Conservation (phyloP, 805 yeast genomes). For the Torulaspora quercuum region DNA sequence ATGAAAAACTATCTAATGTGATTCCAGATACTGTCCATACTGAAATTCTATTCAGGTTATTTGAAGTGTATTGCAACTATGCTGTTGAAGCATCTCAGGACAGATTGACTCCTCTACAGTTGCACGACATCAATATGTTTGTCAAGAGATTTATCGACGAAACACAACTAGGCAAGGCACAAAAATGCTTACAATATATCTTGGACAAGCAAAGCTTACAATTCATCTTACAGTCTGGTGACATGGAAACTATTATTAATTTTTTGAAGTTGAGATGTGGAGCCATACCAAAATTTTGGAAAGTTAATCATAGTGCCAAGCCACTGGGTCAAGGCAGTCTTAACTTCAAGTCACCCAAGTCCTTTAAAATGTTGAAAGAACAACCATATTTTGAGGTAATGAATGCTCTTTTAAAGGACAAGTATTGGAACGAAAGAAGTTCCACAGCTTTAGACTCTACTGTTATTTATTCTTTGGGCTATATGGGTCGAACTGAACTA, state of each 20-base stretch:
- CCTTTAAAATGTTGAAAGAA: conserved; percentile 17
- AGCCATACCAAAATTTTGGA: conserved; percentile 25
- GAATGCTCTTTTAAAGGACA: conserved; percentile 14
- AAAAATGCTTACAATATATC: conserved; percentile 19
- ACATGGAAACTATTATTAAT: conserved; percentile 20
- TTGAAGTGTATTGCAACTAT: conserved; percentile 13
- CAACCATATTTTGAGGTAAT: conserved; percentile 17
- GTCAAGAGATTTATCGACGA: conserved; percentile 17
- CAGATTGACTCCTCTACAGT: conserved; percentile 13
- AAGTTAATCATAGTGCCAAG: conserved; percentile 3
- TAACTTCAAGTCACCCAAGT: conserved; percentile 5
- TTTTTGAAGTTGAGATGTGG: conserved; percentile 32
- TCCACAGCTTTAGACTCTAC: conserved; percentile 21
- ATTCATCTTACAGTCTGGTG: conserved; percentile 12
- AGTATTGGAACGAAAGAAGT: conserved; percentile 10
- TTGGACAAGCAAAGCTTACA: conserved; percentile 15
- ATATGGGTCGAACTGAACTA: conserved; percentile 18
- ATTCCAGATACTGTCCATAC: conserved; percentile 17
- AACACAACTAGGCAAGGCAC: conserved; percentile 27
- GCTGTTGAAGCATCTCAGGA: conserved; percentile 5
- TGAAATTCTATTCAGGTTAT: conserved; percentile 17
- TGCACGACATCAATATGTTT: conserved; percentile 21
- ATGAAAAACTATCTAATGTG: conserved; percentile 11
- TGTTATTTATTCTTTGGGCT: conserved; percentile 28
- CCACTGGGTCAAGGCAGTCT: conserved; percentile 10